Conservation (phyloP, 78 protist species). For the Emiliania huxleyi region DNA sequence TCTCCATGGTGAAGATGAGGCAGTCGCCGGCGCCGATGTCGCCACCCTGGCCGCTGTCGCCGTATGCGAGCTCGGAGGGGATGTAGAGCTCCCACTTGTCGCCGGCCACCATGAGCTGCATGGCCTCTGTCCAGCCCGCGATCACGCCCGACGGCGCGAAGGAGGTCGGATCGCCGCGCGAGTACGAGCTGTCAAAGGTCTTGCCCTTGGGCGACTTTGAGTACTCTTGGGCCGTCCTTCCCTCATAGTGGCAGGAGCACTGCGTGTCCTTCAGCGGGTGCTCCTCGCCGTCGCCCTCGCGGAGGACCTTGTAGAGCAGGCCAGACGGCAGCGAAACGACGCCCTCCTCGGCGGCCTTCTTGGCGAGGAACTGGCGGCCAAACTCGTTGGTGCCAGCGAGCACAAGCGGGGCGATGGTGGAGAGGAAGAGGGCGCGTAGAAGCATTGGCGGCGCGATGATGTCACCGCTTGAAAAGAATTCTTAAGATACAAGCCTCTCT, state of each 20-base stretch:
- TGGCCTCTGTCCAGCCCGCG: slow-evolving; percentile 6
- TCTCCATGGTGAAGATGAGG: slow-evolving; percentile 15
- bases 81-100: no score
- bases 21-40: not conserved
- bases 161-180: not conserved
- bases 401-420: not conserved
- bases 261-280: not conserved
- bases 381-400: not conserved
- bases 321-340: not conserved
- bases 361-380: not conserved
- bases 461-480: no score
- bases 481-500: no score
- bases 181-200: not conserved
- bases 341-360: not conserved
- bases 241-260: not conserved
- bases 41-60: not conserved
- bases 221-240: not conserved
- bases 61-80: not conserved
- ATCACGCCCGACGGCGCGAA: not conserved
- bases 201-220: not conserved
- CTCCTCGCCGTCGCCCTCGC: not conserved
- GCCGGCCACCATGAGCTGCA: no score
- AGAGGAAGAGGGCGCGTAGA: no score
- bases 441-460: no score
- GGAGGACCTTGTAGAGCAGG: not conserved